phyloP scores from a whole-genome alignment of 2,329 filamentous ascomycete species.

The Aspergillus novofumigatus region DNA sequence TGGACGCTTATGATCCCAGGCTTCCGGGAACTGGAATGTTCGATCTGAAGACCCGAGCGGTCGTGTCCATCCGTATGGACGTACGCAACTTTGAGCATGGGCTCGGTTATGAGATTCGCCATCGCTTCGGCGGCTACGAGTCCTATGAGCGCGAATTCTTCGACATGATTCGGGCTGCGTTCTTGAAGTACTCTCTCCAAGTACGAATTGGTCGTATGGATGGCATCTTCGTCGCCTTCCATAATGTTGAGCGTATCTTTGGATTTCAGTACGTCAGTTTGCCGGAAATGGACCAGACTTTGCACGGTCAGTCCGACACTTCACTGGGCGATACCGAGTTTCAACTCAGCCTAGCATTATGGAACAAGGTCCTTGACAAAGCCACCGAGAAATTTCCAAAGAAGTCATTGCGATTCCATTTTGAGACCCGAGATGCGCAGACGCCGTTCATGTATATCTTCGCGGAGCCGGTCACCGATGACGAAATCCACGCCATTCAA shows the following conservation, averaged over 20 bases:
- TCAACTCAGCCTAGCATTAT: constrained; percentile 68
- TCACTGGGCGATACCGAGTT: constrained; percentile 79
- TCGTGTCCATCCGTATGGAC: constrained; percentile 89
- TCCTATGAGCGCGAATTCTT: constrained; percentile 95
- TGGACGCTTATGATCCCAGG: constrained; percentile 83
- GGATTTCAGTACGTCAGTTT: constrained; percentile 93
- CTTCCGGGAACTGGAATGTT: constrained; percentile 91
- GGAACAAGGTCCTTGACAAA: constrained; percentile 74
- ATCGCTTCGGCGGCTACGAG: constrained; percentile 72
- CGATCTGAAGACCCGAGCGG: constrained; percentile 91
- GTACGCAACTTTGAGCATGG: constrained; percentile 66
- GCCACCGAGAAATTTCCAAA: constrained; percentile 72
- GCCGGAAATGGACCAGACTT: constrained; percentile 77
- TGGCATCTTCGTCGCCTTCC: constrained; percentile 93
- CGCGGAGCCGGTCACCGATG: constrained; percentile 73
- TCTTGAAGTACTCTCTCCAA: constrained; percentile 95
- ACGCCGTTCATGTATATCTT: constrained; percentile 81
- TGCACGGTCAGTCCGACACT: constrained; percentile 72
- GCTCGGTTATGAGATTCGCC: constrained; percentile 79
- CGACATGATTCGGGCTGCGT: constrained; percentile 91
- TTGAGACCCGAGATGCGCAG: constrained; percentile 65
- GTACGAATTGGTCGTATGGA: constrained; percentile 98
- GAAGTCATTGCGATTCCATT: constrained; percentile 69
- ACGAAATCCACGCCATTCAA: constrained; percentile 72
- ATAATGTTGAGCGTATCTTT: constrained; percentile 93